Evolutionary conservation across 2,329 filamentous ascomycete genomes (phyloP).

Genomic region (Alternaria sp.): DNA sequence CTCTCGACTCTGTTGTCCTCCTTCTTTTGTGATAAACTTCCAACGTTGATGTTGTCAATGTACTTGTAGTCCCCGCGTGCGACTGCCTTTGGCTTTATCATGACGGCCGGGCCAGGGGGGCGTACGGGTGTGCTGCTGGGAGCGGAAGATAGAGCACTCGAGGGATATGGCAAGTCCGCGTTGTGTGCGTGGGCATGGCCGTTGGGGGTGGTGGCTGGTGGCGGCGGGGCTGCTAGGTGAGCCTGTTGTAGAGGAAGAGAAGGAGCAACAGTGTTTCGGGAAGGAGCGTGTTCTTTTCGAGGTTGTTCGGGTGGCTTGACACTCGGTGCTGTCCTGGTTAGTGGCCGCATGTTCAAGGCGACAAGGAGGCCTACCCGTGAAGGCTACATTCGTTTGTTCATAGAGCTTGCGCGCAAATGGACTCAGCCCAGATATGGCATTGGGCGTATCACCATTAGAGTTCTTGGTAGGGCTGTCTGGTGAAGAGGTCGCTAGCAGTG

Average conservation of each 20-base stretch:
- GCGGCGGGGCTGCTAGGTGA: slow-evolving; percentile 19
- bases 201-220: slow-evolving; percentile 21
- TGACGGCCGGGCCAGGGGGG: slow-evolving; percentile 53
- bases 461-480: slow-evolving; percentile 37
- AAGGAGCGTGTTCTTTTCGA: slow-evolving; percentile 18
- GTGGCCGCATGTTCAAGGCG: neutral
- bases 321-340: slow-evolving; percentile 33
- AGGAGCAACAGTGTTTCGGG: slow-evolving; percentile 19
- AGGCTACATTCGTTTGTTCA: slow-evolving; percentile 51
- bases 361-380: slow-evolving; percentile 38
- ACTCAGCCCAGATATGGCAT: slow-evolving; percentile 50
- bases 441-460: slow-evolving; percentile 31
- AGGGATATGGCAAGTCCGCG: slow-evolving; percentile 21
- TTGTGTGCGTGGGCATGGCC: slow-evolving; percentile 25
- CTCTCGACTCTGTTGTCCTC: slow-evolving; percentile 62
- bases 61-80: slow-evolving; percentile 53
- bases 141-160: slow-evolving; percentile 25
- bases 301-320: slow-evolving; percentile 18
- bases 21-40: slow-evolving; percentile 60
- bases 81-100: slow-evolving; percentile 58
- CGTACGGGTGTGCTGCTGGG: slow-evolving; percentile 28
- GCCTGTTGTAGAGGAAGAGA: slow-evolving; percentile 12
- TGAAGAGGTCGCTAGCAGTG: slow-evolving; percentile 43
- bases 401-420: slow-evolving; percentile 65
- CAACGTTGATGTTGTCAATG: slow-evolving; percentile 48